Conservation (phyloP, 208 protist genomes). For the Trypanosoma scelopori region DNA sequence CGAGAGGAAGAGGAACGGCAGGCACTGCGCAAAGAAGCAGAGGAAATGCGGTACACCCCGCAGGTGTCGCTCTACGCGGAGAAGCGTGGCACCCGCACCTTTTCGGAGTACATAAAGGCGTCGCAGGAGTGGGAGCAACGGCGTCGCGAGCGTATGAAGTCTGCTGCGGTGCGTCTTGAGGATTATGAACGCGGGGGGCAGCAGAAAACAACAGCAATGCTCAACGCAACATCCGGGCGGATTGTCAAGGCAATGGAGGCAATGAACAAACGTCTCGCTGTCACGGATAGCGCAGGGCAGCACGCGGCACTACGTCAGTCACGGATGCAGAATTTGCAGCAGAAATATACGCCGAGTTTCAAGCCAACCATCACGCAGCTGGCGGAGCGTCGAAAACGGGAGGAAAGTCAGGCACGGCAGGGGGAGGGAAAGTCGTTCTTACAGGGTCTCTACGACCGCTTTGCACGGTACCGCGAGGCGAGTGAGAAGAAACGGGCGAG, state of each 20-base stretch:
- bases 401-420: constrained; percentile 8
- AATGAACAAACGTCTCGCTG: background rate
- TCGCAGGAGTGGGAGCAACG: constrained; percentile 17
- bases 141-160: background rate
- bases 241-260: constrained; percentile 11
- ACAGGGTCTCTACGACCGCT: constrained; percentile 22
- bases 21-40: background rate
- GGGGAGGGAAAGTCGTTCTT: constrained; percentile 21
- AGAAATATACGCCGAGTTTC: constrained; percentile 23
- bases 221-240: constrained; percentile 7
- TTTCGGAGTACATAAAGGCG: constrained; percentile 9
- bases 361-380: constrained; percentile 15
- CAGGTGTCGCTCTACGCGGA: constrained; percentile 11
- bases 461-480: constrained; percentile 17
- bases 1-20: constrained; percentile 10
- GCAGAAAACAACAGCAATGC: background rate
- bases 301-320: constrained; percentile 8
- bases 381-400: constrained; percentile 9
- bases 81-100: background rate
- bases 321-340: constrained; percentile 1
- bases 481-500: constrained; percentile 27
- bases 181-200: background rate
- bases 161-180: background rate
- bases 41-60: constrained; percentile 15
- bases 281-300: background rate